Evolutionary conservation across 805 yeast genomes (phyloP).

Genomic region (Scheffersomyces coipomensis): DNA sequence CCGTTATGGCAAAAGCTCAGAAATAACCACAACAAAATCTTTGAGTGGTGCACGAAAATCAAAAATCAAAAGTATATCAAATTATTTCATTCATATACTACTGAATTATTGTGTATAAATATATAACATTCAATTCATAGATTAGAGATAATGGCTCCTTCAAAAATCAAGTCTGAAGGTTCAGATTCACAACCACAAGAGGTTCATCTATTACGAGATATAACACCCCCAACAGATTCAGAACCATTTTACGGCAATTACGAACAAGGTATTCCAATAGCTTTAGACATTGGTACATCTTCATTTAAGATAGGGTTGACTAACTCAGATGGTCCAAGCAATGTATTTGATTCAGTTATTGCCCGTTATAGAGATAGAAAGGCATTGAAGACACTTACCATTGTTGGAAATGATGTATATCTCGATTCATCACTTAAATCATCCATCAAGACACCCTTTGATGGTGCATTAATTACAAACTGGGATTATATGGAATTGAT

Average conservation of each 20-base stretch:
- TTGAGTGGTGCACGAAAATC: too few species aligned
- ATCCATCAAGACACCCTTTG: constrained; percentile 77
- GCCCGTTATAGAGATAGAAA: constrained; percentile 81
- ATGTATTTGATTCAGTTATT: constrained; percentile 64
- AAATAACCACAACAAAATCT: too few species aligned
- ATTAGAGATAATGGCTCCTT: constrained; percentile 15
- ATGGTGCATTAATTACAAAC: constrained; percentile 81
- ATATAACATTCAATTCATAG: too few species aligned
- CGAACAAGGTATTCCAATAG: constrained; percentile 66
- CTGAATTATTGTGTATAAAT: too few species aligned
- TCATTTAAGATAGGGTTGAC: constrained; percentile 60
- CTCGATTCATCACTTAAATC: constrained; percentile 68
- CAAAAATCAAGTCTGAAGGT: constrained; percentile 9
- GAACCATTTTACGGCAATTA: constrained; percentile 53
- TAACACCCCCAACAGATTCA: constrained; percentile 29
- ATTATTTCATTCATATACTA: too few species aligned
- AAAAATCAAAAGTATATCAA: too few species aligned
- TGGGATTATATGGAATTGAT: constrained; percentile 89
- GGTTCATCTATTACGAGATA: constrained; percentile 43
- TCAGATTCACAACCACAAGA: constrained; percentile 40
- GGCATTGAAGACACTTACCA: constrained; percentile 55
- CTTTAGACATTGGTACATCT: constrained; percentile 80
- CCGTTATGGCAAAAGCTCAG: too few species aligned
- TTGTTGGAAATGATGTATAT: constrained; percentile 80
- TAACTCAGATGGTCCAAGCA: constrained; percentile 46